These are phyloP conservation scores for Ceriops zippeliana DNA, from an alignment of 345 rosid species.

Conservation along the genomic window DNA sequence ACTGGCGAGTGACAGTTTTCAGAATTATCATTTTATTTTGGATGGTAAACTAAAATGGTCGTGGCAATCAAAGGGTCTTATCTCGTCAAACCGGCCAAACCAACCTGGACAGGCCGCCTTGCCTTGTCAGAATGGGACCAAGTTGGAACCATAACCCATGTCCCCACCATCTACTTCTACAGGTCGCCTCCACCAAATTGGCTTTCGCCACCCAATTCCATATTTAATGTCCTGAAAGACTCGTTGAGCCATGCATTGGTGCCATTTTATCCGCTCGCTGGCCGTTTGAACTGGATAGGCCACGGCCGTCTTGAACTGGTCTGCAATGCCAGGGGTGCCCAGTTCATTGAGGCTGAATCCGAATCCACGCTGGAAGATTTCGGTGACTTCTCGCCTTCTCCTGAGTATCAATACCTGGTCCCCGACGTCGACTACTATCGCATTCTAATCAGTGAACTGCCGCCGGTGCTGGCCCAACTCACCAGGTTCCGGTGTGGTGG, in stretches of 20 bases:
- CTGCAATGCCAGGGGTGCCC: slow-evolving; percentile 43
- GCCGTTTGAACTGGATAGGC: slow-evolving; percentile 51
- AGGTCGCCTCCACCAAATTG: slow-evolving; percentile 22
- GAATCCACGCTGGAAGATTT: slow-evolving; percentile 31
- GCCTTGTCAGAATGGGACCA: slow-evolving; percentile 54
- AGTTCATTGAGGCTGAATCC: slow-evolving; percentile 42
- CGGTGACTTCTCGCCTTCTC: slow-evolving; percentile 34
- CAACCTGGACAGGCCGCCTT: slow-evolving; percentile 39
- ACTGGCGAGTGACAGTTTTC: neutral
- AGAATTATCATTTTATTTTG: neutral
- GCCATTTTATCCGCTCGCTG: slow-evolving; percentile 56
- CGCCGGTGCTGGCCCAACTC: slow-evolving; percentile 44
- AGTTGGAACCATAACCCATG: slow-evolving; percentile 48
- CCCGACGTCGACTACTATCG: slow-evolving; percentile 47
- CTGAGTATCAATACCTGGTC: slow-evolving; percentile 34
- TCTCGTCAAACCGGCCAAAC: slow-evolving; percentile 39
- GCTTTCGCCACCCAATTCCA: slow-evolving; percentile 17
- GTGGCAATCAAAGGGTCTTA: slow-evolving; percentile 16
- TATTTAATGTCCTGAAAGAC: slow-evolving; percentile 31
- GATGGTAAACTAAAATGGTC: slow-evolving; percentile 6
- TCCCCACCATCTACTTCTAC: slow-evolving; percentile 63
- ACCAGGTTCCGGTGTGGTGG: slow-evolving; percentile 58
- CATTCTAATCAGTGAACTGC: slow-evolving; percentile 39
- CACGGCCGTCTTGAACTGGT: slow-evolving; percentile 44
- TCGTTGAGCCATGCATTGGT: slow-evolving; percentile 40